phyloP scores from a whole-genome alignment of 805 yeast genomes.

The Cyberlindnera amylophila region DNA sequence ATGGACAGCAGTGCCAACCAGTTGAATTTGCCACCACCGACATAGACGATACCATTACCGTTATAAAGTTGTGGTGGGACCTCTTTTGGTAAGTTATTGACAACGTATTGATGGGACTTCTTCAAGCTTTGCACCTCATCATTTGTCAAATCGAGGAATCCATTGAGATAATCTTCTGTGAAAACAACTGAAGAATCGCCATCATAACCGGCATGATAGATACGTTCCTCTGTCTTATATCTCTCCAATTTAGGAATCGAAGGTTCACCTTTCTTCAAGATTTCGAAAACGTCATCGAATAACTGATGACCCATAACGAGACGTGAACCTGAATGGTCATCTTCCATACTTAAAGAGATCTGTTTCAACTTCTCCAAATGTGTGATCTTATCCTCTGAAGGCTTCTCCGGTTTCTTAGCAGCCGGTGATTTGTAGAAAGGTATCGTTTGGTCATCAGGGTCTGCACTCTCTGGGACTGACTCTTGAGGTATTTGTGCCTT shows the following conservation, averaged over 20 bases:
- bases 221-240: slow-evolving; percentile 44
- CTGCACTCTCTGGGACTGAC: slow-evolving; percentile 1
- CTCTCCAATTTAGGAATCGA: slow-evolving; percentile 36
- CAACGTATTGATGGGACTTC: slow-evolving; percentile 44
- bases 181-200: slow-evolving; percentile 37
- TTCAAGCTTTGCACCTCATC: slow-evolving; percentile 43
- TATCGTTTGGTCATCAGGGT: slow-evolving; percentile 20
- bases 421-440: slow-evolving; percentile 26
- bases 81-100: slow-evolving; percentile 44
- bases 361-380: slow-evolving; percentile 20
- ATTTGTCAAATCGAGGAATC: slow-evolving; percentile 43
- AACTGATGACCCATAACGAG: slow-evolving; percentile 38
- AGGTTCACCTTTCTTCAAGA: slow-evolving; percentile 43
- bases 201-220: slow-evolving; percentile 53
- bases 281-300: slow-evolving; percentile 40
- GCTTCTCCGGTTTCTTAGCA: slow-evolving; percentile 9
- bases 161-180: slow-evolving; percentile 49
- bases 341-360: slow-evolving; percentile 23
- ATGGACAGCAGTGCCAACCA: slow-evolving; percentile 52
- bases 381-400: slow-evolving; percentile 2
- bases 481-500: not conserved
- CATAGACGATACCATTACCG: slow-evolving; percentile 59
- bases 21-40: slow-evolving; percentile 58
- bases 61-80: slow-evolving; percentile 42
- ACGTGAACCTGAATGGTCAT: slow-evolving; percentile 32